Percentiles rank a stretch among this genome's conserved stretches.
Evolutionary conservation across 1,284 basidiomycete species (phyloP).

Genomic region (Sanghuangporus sanghuang): DNA sequence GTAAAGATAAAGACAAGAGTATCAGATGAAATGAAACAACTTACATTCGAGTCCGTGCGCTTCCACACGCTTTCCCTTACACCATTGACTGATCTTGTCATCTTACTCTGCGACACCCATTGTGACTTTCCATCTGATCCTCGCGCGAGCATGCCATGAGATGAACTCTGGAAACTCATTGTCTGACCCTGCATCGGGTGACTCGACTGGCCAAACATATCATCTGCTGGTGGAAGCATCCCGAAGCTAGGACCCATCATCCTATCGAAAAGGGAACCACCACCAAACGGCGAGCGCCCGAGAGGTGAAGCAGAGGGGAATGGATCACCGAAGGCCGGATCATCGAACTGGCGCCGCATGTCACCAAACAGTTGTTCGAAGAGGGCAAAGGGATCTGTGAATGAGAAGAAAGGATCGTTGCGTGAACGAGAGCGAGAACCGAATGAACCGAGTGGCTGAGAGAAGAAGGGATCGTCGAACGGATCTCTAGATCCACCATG

Average conservation of each 20-base stretch:
- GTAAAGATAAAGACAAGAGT: neutral
- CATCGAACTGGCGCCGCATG: slow-evolving; percentile 20
- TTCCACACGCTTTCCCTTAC: slow-evolving; percentile 56
- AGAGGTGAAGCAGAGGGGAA: neutral
- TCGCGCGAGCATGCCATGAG: slow-evolving; percentile 15
- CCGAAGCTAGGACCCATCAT: slow-evolving; percentile 8
- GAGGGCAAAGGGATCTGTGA: slow-evolving; percentile 62
- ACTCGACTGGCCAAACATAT: neutral
- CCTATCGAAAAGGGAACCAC: slow-evolving; percentile 1
- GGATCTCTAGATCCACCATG: slow-evolving; percentile 24
- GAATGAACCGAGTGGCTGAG: slow-evolving; percentile 22
- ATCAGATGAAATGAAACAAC: slow-evolving; percentile 12
- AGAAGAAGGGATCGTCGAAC: slow-evolving; percentile 31
- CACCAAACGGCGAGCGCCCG: slow-evolving; percentile 11
- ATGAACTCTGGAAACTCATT: slow-evolving; percentile 10
- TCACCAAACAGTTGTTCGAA: slow-evolving; percentile 24
- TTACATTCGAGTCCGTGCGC: slow-evolving; percentile 51
- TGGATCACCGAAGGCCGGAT: slow-evolving; percentile 27
- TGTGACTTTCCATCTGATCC: slow-evolving; percentile 22
- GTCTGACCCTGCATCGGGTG: neutral
- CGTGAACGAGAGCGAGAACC: slow-evolving; percentile 28
- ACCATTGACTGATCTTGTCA: slow-evolving; percentile 56
- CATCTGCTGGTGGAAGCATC: neutral
- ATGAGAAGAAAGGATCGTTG: slow-evolving; percentile 26
- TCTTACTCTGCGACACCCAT: slow-evolving; percentile 51